Conservation (phyloP, 148 eudicot genomes). For the Rhododendron williamsianum region DNA sequence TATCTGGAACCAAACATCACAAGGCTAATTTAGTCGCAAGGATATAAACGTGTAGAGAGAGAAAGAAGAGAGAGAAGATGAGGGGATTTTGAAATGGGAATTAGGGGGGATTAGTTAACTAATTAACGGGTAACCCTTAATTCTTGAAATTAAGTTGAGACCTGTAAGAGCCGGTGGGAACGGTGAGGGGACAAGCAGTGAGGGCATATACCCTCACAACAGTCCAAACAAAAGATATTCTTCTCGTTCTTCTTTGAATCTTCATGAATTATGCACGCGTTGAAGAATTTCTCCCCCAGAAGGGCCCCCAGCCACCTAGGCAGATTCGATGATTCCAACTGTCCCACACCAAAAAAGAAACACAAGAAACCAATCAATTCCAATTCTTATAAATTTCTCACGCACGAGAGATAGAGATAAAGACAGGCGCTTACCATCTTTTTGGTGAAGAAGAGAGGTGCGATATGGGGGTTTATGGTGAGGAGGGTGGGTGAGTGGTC, state of each 20-base stretch:
- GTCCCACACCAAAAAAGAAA: not conserved
- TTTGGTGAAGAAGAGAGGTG: not conserved
- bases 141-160: not conserved
- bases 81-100: not conserved
- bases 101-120: not conserved
- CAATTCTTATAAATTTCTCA: not conserved
- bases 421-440: constrained; percentile 4
- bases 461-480: not conserved
- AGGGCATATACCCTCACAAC: constrained; percentile 41
- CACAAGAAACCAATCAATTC: not conserved
- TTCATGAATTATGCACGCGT: constrained; percentile 44
- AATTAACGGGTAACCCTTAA: too few species aligned
- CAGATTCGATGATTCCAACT: constrained; percentile 22
- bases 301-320: constrained; percentile 43
- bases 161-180: constrained; percentile 54
- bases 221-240: constrained; percentile 52
- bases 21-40: not conserved
- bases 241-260: constrained; percentile 44
- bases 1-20: constrained; percentile 28
- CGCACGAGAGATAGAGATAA: not conserved
- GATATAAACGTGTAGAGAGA: not conserved
- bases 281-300: constrained; percentile 40
- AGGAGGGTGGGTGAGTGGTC: not conserved
- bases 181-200: constrained; percentile 35
- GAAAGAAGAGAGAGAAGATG: not conserved